A percentile compares a stretch with the other conserved stretches of the same genome.
Conservation (phyloP, 306 rosid species). For the Glycyrrhiza uralensis region DNA sequence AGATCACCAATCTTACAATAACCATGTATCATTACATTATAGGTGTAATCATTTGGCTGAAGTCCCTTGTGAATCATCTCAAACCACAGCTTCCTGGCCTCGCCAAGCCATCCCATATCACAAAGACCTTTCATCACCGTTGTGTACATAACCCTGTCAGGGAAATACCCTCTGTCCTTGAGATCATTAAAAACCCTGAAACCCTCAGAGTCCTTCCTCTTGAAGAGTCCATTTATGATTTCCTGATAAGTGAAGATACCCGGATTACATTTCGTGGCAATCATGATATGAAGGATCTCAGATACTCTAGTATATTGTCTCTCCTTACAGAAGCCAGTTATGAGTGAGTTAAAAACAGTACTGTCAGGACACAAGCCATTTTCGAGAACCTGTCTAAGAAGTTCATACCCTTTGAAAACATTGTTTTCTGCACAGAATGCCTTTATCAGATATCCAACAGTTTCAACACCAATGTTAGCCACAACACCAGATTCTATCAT, state of each 20-base stretch:
- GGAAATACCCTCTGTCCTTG: slow-evolving; percentile 77
- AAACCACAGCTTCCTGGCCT: slow-evolving; percentile 76
- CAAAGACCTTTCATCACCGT: slow-evolving; percentile 65
- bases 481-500: slow-evolving; percentile 57
- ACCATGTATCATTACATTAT: slow-evolving; percentile 53
- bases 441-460: slow-evolving; percentile 55
- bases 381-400: slow-evolving; percentile 56
- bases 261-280: slow-evolving; percentile 37
- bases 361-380: slow-evolving; percentile 53
- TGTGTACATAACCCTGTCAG: slow-evolving; percentile 66
- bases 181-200: slow-evolving; percentile 64
- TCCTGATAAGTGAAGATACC: slow-evolving; percentile 56
- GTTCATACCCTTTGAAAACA: slow-evolving; percentile 50
- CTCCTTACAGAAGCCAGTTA: slow-evolving; percentile 53
- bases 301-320: slow-evolving; percentile 43
- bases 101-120: slow-evolving; percentile 40
- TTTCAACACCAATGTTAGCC: slow-evolving; percentile 43
- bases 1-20: slow-evolving; percentile 46
- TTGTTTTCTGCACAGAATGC: slow-evolving; percentile 55
- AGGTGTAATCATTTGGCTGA: slow-evolving; percentile 60
- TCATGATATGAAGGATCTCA: slow-evolving; percentile 72
- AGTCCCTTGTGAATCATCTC: slow-evolving; percentile 75
- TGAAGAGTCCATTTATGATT: slow-evolving; percentile 59
- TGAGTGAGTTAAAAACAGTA: slow-evolving; percentile 47
- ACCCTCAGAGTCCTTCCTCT: slow-evolving; percentile 33